phyloP scores from a whole-genome alignment of 2,329 filamentous ascomycete genomes.

The Fusarium bactridioides region DNA sequence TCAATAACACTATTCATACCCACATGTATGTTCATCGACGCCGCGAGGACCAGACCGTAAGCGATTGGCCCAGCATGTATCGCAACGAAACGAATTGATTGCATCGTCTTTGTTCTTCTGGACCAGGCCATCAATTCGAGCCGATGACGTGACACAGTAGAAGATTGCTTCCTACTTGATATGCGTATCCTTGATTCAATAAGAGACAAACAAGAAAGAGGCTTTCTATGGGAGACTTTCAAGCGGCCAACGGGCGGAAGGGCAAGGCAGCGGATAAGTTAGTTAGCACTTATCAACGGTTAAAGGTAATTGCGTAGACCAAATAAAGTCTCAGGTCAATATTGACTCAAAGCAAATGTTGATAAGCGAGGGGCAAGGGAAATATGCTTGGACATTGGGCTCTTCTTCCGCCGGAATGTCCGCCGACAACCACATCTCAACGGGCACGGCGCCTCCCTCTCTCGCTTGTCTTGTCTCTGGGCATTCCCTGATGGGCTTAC shows the following conservation, averaged over 20 bases:
- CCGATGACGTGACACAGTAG: neutral
- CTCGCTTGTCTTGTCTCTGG: conserved; percentile 3
- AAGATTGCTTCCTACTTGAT: neutral
- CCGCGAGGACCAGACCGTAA: conserved; percentile 13
- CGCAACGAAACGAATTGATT: neutral
- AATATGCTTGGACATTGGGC: conserved; percentile 26
- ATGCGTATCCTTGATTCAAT: neutral
- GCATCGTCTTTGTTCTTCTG: conserved; percentile 4
- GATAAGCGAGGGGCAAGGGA: neutral
- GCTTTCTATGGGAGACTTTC: neutral
- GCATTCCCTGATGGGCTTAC: neutral
- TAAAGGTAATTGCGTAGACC: neutral
- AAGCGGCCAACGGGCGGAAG: neutral
- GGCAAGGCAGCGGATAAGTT: neutral
- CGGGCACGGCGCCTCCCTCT: conserved; percentile 35
- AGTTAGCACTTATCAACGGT: neutral
- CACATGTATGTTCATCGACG: neutral
- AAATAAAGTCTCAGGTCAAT: neutral
- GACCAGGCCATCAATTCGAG: neutral
- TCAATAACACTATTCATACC: neutral
- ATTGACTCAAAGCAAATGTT: neutral
- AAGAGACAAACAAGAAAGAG: conserved; percentile 7
- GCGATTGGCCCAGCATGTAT: conserved; percentile 4
- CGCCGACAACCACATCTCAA: conserved; percentile 28
- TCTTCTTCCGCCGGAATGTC: conserved; percentile 26